phyloP scores from a whole-genome alignment of 208 protist genomes.

The Porcisia deanei region DNA sequence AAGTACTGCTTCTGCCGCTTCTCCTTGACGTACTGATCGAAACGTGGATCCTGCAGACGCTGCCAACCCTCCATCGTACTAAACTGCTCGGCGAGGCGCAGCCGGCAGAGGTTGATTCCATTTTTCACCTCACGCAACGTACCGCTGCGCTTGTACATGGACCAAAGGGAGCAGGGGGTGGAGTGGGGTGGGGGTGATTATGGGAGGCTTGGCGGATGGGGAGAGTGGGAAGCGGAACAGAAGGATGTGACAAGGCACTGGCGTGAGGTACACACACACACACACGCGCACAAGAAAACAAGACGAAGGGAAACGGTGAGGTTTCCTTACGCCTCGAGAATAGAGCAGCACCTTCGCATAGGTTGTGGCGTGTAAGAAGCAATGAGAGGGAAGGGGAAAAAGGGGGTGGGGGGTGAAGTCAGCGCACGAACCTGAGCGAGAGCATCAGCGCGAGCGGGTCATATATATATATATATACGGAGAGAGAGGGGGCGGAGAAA shows the following conservation, averaged over 20 bases:
- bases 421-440: neutral
- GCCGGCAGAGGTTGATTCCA: slow-evolving; percentile 69
- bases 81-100: slow-evolving; percentile 78
- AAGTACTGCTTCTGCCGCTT: slow-evolving; percentile 68
- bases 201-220: neutral
- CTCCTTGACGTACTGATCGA: slow-evolving; percentile 78
- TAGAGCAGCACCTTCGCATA: neutral
- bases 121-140: slow-evolving; percentile 35
- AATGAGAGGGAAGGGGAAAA: neutral
- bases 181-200: neutral
- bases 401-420: neutral
- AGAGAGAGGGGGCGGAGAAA: too few relatives aligned
- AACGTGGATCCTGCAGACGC: slow-evolving; percentile 44
- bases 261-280: too few relatives aligned
- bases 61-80: slow-evolving; percentile 85
- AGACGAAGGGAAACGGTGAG: neutral
- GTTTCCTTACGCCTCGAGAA: neutral
- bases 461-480: too few relatives aligned
- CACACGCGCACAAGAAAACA: neutral
- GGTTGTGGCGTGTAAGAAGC: neutral
- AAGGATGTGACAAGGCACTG: neutral
- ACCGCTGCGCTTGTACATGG: slow-evolving; percentile 17
- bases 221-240: neutral
- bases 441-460: neutral
- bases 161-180: neutral